Base-by-base conservation (phyloP, 192 early-diverging fungal species). In the Coemansia sp. region DNA sequence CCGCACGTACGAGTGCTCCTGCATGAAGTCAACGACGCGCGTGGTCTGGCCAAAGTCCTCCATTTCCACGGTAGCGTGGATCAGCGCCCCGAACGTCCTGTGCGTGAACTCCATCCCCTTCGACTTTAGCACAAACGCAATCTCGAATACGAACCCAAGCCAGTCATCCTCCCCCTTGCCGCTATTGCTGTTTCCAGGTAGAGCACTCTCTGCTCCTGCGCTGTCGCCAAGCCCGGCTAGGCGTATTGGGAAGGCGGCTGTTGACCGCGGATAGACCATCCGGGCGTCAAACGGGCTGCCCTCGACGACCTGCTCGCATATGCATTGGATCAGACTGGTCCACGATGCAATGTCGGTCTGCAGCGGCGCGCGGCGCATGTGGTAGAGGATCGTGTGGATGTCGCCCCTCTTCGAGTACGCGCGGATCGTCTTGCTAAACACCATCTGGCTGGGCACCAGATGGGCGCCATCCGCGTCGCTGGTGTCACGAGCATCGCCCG, bases 271-370 rank as follows among this genome's bases (percentile, higher is more conserved):
- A 10, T 54, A 25, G 1, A 54, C 43, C 40, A 80, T 49, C 16
- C 22, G 10, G 1, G 2, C 1, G 32, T 72, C 53, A 11, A 22
- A 20, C 0, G 63, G 60, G 8, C 10, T 25, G 25, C 25, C 4
- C 0, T 13, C 49, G 13, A 9, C 8, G 2, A 80, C 41, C 42
- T 80, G 70, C 43, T 16, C 37, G 44, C 54, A 50, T 2, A 81
- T 64, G 32, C 79, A 72, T 4, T 67, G 67, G 1, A 81, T 49
- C 2, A 81, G 37, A 25, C 44, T 19, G 2, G 74, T 73, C 79
- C 74, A 81, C 8, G 38, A 56, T 0, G 60, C 70, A 10, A 65
- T 60, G 20, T 72, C 70, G 61, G 70, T 66, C 8, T 70, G 68
- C 42, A 14, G 5, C 9, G 61, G 65, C 11, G 45, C 22, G 16